phyloP scores from a whole-genome alignment of 2,329 filamentous ascomycete genomes.

The Colletotrichum lentis region DNA sequence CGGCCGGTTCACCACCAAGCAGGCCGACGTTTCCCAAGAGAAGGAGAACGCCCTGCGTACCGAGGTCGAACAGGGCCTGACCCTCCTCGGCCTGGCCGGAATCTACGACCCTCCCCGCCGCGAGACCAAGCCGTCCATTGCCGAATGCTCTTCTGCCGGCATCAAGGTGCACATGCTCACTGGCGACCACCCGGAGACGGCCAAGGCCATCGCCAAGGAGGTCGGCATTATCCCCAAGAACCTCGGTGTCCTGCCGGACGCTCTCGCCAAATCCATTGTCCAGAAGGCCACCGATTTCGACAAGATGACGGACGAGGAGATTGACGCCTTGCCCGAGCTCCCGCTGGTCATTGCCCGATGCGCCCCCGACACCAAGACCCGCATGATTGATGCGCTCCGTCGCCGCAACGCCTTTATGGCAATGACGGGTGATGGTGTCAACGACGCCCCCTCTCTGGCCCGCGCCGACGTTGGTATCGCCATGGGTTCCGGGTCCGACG shows the following conservation, averaged over 20 bases:
- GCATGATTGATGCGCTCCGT: slow-evolving; percentile 89
- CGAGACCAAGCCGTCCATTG: slow-evolving; percentile 78
- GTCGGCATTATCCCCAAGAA: slow-evolving; percentile 78
- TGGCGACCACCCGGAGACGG: slow-evolving; percentile 81
- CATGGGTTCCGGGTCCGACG: slow-evolving; percentile 88
- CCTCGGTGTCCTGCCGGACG: slow-evolving; percentile 65
- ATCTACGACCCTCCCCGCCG: slow-evolving; percentile 87
- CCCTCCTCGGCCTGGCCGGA: slow-evolving; percentile 81
- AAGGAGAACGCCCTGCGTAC: slow-evolving; percentile 58
- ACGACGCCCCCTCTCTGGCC: slow-evolving; percentile 83
- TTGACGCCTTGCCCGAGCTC: slow-evolving; percentile 77
- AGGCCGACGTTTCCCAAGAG: slow-evolving; percentile 42
- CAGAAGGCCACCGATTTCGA: slow-evolving; percentile 83
- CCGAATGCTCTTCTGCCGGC: slow-evolving; percentile 74
- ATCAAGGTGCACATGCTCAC: slow-evolving; percentile 87
- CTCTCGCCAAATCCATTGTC: slow-evolving; percentile 73
- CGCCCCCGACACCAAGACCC: slow-evolving; percentile 84
- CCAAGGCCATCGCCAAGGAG: slow-evolving; percentile 78
- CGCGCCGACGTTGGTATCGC: slow-evolving; percentile 86
- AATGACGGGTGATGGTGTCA: slow-evolving; percentile 90
- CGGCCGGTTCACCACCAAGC: slow-evolving; percentile 55
- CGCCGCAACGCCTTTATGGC: slow-evolving; percentile 79
- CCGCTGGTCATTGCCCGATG: slow-evolving; percentile 86
- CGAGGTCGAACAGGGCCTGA: slow-evolving; percentile 72
- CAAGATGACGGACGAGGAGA: slow-evolving; percentile 75